phyloP scores from a whole-genome alignment of 2,329 filamentous ascomycete species.

The Shiraia bambusicola region DNA sequence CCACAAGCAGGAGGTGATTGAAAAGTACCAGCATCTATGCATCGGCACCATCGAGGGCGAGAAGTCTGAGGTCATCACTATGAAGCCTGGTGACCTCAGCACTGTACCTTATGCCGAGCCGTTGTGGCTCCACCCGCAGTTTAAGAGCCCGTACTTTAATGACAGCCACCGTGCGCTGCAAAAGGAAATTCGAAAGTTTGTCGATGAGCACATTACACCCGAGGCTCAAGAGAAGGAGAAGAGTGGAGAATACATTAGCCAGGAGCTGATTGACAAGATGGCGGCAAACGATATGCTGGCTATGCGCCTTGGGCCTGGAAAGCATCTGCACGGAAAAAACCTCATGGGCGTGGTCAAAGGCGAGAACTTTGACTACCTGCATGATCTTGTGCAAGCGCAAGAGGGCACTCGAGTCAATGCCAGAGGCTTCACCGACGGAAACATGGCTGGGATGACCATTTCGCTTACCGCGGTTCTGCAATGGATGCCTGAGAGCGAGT shows the following conservation, averaged over 20 bases:
- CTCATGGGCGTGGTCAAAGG: slow-evolving; percentile 71
- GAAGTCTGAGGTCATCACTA: slow-evolving; percentile 70
- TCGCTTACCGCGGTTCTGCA: slow-evolving; percentile 77
- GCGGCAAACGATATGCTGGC: slow-evolving; percentile 71
- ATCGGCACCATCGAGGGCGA: slow-evolving; percentile 76
- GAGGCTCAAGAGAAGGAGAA: slow-evolving; percentile 76
- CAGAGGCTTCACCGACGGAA: slow-evolving; percentile 82
- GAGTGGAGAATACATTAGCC: slow-evolving; percentile 68
- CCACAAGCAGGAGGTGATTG: slow-evolving; percentile 84
- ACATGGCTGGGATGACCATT: slow-evolving; percentile 85
- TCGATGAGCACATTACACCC: slow-evolving; percentile 68
- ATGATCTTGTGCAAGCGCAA: slow-evolving; percentile 75
- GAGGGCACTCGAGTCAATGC: slow-evolving; percentile 71
- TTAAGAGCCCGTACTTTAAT: slow-evolving; percentile 78
- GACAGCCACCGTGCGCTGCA: slow-evolving; percentile 71
- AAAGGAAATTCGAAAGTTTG: slow-evolving; percentile 70
- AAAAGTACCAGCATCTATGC: slow-evolving; percentile 73
- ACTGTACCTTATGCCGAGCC: slow-evolving; percentile 82
- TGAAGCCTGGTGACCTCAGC: slow-evolving; percentile 70
- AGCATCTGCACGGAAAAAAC: slow-evolving; percentile 72
- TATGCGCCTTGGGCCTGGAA: slow-evolving; percentile 81
- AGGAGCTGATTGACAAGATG: slow-evolving; percentile 76
- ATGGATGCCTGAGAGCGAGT: slow-evolving; percentile 67
- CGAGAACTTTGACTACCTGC: slow-evolving; percentile 84
- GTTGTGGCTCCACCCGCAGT: slow-evolving; percentile 75